Percentiles rank a stretch among this genome's conserved stretches.
Conservation (phyloP, 768 basidiomycete genomes). For the Suillus variegatus region DNA sequence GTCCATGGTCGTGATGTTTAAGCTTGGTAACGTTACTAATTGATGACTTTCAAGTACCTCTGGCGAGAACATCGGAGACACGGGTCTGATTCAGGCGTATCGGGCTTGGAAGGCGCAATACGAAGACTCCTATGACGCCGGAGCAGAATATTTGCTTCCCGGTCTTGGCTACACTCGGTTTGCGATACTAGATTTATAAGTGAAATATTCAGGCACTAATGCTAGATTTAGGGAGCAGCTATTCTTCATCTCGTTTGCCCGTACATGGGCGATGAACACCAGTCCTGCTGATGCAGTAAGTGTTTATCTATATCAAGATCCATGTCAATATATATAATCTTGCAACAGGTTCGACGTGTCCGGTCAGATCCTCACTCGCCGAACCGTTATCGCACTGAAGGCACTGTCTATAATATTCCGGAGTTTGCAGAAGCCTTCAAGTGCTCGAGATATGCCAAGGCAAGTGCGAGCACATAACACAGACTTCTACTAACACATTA, state of each 20-base stretch:
- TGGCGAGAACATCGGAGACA: slow-evolving; percentile 91
- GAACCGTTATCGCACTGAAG: slow-evolving; percentile 74
- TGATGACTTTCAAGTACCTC: slow-evolving; percentile 59
- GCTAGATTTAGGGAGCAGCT: slow-evolving; percentile 70
- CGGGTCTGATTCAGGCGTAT: slow-evolving; percentile 82
- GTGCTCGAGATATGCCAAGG: slow-evolving; percentile 76
- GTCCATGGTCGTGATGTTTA: slow-evolving; percentile 20
- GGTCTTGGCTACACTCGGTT: slow-evolving; percentile 77
- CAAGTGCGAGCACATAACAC: slow-evolving; percentile 32
- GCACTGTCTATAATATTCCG: slow-evolving; percentile 83
- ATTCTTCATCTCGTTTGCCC: slow-evolving; percentile 90
- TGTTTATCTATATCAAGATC: slow-evolving; percentile 14
- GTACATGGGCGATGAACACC: slow-evolving; percentile 84
- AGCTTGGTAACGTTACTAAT: slow-evolving; percentile 12
- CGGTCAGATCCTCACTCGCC: slow-evolving; percentile 92
- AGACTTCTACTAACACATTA: slow-evolving; percentile 3
- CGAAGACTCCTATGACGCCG: slow-evolving; percentile 53
- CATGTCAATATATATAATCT: neutral
- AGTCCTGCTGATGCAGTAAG: slow-evolving; percentile 76
- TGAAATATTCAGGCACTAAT: neutral
- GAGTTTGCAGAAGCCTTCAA: slow-evolving; percentile 89
- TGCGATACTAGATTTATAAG: slow-evolving; percentile 11
- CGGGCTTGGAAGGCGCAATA: slow-evolving; percentile 89
- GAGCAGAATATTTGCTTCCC: slow-evolving; percentile 75
- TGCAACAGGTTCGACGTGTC: slow-evolving; percentile 65